Conservation (phyloP, 495 filamentous ascomycete species). For the Thozetella sp. region DNA sequence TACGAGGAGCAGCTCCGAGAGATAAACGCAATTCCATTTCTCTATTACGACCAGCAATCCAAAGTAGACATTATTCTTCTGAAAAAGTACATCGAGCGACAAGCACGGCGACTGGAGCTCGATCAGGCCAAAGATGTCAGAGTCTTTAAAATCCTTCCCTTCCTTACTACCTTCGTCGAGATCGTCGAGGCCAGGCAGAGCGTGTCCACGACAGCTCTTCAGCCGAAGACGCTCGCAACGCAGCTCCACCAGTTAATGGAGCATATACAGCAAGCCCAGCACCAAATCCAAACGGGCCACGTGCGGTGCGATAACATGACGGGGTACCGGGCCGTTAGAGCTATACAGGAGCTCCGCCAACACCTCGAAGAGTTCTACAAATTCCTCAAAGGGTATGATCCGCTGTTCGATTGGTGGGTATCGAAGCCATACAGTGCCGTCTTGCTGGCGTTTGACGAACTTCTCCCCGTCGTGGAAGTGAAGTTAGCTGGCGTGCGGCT, state of each 20-base stretch:
- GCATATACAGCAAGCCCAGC: slow-evolving; percentile 19
- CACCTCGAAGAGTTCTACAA: slow-evolving; percentile 37
- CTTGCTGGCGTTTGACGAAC: slow-evolving; percentile 22
- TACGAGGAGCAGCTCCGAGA: slow-evolving; percentile 24
- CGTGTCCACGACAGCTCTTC: slow-evolving; percentile 24
- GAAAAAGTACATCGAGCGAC: slow-evolving; percentile 36
- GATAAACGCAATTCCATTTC: slow-evolving; percentile 27
- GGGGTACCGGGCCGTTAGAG: slow-evolving; percentile 41
- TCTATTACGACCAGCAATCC: slow-evolving; percentile 33
- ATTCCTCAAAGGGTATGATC: slow-evolving; percentile 51
- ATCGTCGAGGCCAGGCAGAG: slow-evolving; percentile 40
- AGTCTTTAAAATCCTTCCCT: slow-evolving; percentile 34
- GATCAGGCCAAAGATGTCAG: slow-evolving; percentile 32
- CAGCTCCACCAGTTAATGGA: slow-evolving; percentile 23
- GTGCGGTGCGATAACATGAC: slow-evolving; percentile 33
- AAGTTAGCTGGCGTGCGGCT: slow-evolving; percentile 39
- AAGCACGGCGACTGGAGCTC: slow-evolving; percentile 32
- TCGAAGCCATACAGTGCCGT: slow-evolving; percentile 32
- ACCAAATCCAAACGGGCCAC: slow-evolving; percentile 18
- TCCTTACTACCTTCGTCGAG: slow-evolving; percentile 26
- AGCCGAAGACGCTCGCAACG: slow-evolving; percentile 32
- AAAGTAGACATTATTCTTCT: slow-evolving; percentile 45
- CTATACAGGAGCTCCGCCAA: slow-evolving; percentile 27
- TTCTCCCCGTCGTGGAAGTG: slow-evolving; percentile 29
- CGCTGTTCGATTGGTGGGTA: slow-evolving; percentile 53